phyloP scores from a whole-genome alignment of 202 grass and related monocot species.

The Digitaria exilis region DNA sequence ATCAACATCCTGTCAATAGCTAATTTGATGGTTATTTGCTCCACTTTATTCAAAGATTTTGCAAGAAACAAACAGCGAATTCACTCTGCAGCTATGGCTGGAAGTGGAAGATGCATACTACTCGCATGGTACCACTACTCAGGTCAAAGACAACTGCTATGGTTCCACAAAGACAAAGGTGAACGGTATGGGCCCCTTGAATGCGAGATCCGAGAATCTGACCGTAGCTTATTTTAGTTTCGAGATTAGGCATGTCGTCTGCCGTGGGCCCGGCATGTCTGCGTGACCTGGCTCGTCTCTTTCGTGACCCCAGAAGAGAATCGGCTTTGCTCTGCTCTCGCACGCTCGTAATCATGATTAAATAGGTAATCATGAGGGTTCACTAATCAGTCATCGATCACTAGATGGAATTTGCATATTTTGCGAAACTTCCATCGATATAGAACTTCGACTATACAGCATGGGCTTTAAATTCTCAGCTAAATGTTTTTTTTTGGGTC shows the following conservation, averaged over 20 bases:
- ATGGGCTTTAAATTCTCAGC: too few species aligned
- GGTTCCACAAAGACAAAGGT: not conserved
- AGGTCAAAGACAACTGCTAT: not conserved
- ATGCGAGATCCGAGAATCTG: conserved; percentile 35
- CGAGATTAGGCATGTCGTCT: not conserved
- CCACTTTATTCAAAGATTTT: not conserved
- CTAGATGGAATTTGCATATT: not conserved
- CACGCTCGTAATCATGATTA: not conserved
- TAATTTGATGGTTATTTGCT: not conserved
- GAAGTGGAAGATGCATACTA: not conserved
- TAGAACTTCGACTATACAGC: too few species aligned
- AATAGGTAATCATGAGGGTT: not conserved
- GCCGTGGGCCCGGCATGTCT: not conserved
- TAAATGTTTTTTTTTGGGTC: too few species aligned
- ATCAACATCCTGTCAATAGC: not conserved
- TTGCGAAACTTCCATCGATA: too few species aligned
- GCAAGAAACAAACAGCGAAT: not conserved
- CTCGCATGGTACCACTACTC: too few species aligned
- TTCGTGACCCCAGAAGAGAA: not conserved
- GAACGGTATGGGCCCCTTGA: not conserved
- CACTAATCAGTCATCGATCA: too few species aligned
- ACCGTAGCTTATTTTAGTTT: not conserved
- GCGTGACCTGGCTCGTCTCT: not conserved
- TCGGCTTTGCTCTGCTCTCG: not conserved
- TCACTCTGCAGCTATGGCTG: not conserved